Conservation (phyloP, 2,329 filamentous ascomycete species). For the Epicoccum sorghinum region DNA sequence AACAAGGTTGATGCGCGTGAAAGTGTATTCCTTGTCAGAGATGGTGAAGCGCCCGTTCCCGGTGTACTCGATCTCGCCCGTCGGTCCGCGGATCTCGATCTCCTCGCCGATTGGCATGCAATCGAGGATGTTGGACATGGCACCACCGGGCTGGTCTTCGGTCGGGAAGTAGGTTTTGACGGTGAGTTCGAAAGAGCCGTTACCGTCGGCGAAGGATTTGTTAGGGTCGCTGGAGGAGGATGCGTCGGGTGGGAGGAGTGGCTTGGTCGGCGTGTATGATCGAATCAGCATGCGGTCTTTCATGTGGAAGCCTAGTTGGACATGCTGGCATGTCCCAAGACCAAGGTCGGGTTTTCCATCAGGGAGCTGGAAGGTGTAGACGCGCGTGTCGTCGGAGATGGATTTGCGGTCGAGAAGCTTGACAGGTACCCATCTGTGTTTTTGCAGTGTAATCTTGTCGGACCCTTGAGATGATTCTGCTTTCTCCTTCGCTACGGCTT, state of each 20-base stretch:
- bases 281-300: slow-evolving; percentile 58
- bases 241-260: slow-evolving; percentile 26
- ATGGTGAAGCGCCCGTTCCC: slow-evolving; percentile 56
- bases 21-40: slow-evolving; percentile 49
- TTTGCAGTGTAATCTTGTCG: slow-evolving; percentile 48
- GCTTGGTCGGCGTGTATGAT: slow-evolving; percentile 58
- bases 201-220: slow-evolving; percentile 16
- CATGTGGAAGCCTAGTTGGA: slow-evolving; percentile 61
- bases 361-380: slow-evolving; percentile 57
- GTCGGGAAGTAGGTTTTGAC: slow-evolving; percentile 60
- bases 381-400: slow-evolving; percentile 53
- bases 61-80: slow-evolving; percentile 58
- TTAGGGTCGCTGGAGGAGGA: background rate
- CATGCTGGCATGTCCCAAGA: slow-evolving; percentile 59
- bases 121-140: slow-evolving; percentile 61
- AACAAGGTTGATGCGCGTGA: slow-evolving; percentile 55
- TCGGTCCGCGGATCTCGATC: slow-evolving; percentile 59
- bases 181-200: slow-evolving; percentile 30
- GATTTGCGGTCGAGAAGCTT: slow-evolving; percentile 48
- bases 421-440: slow-evolving; percentile 56
- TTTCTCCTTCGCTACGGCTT: slow-evolving; percentile 49
- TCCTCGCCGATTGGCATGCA: slow-evolving; percentile 56
- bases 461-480: slow-evolving; percentile 34
- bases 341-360: slow-evolving; percentile 51
- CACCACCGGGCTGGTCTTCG: slow-evolving; percentile 57